Percentiles rank a stretch among this genome's conserved stretches.
phyloP scores from a whole-genome alignment of 2,329 filamentous ascomycete genomes.

The Chaetomiaceae sp. region DNA sequence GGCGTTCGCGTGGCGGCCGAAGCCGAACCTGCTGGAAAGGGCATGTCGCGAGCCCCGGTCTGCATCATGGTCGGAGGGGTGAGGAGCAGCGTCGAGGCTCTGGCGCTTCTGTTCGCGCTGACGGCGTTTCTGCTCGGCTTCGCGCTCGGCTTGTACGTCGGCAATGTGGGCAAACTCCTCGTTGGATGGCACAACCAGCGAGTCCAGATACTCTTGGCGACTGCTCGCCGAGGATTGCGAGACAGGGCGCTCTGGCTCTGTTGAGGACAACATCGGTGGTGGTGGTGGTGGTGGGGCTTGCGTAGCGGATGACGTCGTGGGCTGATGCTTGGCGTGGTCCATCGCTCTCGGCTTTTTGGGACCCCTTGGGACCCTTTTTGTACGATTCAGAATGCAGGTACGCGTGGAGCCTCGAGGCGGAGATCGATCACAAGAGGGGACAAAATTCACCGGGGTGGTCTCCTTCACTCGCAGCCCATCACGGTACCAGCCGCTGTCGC shows the following conservation, averaged over 20 bases:
- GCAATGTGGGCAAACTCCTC: constrained; percentile 24
- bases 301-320: background rate
- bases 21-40: constrained; percentile 9
- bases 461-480: no score
- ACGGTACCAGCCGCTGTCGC: no score
- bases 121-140: constrained; percentile 21
- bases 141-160: constrained; percentile 20
- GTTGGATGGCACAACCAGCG: constrained; percentile 17
- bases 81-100: constrained; percentile 10
- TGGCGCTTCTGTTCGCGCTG: constrained; percentile 18
- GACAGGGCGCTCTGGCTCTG: background rate
- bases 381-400: background rate
- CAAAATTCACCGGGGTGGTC: no score
- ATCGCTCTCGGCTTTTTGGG: background rate
- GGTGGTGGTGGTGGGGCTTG: background rate
- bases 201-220: constrained; percentile 20
- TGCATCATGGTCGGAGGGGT: background rate
- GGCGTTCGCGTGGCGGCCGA: constrained; percentile 6
- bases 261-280: background rate
- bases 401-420: no score
- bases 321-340: background rate
- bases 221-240: constrained; percentile 7
- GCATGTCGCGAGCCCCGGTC: background rate
- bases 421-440: no score
- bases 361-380: background rate